These are phyloP conservation scores for Arthroderma sp. DNA, from an alignment of 2,329 filamentous ascomycete genomes.

Conservation along the genomic window DNA sequence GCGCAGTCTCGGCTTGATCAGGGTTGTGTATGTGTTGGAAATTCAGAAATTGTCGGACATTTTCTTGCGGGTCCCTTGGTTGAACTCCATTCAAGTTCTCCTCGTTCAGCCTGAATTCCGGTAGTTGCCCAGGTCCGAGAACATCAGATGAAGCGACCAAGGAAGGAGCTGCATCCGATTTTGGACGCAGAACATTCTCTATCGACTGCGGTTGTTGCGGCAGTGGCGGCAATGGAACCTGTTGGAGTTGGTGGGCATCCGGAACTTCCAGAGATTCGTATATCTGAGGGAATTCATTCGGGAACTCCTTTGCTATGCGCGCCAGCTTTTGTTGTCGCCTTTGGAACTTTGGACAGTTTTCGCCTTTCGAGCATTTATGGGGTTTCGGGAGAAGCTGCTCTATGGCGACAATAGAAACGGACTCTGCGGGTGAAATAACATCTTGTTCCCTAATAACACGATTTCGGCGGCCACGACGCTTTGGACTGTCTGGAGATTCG, in stretches of 20 bases:
- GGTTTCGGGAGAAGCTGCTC: slow-evolving; percentile 83
- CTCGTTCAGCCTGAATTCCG: slow-evolving; percentile 58
- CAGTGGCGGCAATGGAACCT: slow-evolving; percentile 63
- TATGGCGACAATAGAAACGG: slow-evolving; percentile 81
- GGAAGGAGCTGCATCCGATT: slow-evolving; percentile 65
- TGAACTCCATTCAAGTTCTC: slow-evolving; percentile 57
- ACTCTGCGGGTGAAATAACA: slow-evolving; percentile 69
- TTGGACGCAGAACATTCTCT: slow-evolving; percentile 29
- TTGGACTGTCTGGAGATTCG: slow-evolving; percentile 8
- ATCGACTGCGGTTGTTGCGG: slow-evolving; percentile 33
- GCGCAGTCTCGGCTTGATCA: slow-evolving; percentile 53
- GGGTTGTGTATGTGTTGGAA: slow-evolving; percentile 52
- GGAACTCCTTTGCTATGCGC: slow-evolving; percentile 62
- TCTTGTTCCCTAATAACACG: slow-evolving; percentile 25
- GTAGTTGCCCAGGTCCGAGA: slow-evolving; percentile 55
- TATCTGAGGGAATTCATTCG: slow-evolving; percentile 46
- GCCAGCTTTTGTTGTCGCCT: slow-evolving; percentile 67
- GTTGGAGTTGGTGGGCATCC: slow-evolving; percentile 17
- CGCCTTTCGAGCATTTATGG: slow-evolving; percentile 74
- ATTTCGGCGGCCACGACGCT: slow-evolving; percentile 14
- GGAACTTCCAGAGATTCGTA: slow-evolving; percentile 49
- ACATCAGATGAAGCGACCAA: slow-evolving; percentile 85
- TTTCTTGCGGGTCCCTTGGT: slow-evolving; percentile 73
- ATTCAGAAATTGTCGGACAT: slow-evolving; percentile 77
- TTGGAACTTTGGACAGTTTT: slow-evolving; percentile 69